A percentile compares a stretch with the other conserved stretches of the same genome.
phyloP scores from a whole-genome alignment of 352 stramenopile genomes.

The Globisporangium perplexum region DNA sequence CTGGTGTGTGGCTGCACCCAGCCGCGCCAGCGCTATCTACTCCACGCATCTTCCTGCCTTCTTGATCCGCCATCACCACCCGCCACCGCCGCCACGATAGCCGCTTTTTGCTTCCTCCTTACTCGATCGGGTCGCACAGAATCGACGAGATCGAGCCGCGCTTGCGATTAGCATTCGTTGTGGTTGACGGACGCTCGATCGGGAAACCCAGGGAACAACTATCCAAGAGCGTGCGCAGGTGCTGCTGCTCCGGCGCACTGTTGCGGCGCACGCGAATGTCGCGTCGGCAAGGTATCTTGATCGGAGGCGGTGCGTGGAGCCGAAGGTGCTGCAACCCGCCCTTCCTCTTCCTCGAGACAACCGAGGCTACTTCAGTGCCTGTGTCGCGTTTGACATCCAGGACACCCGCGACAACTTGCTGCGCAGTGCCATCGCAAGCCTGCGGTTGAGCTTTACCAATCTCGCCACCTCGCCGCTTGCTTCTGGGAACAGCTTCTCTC shows the following conservation, averaged over 20 bases:
- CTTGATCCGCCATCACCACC: not conserved
- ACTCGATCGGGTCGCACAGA: conserved; percentile 46
- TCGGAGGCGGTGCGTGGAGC: conserved; percentile 29
- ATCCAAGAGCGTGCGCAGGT: conserved; percentile 9
- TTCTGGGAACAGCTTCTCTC: not conserved
- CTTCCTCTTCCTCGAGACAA: not conserved
- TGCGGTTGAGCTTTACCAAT: not conserved
- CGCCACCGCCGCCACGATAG: not conserved
- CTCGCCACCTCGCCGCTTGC: not conserved
- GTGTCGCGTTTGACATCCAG: not conserved
- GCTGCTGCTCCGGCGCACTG: conserved; percentile 30
- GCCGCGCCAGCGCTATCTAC: not conserved
- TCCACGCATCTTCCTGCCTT: not conserved
- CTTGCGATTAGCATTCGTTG: conserved; percentile 46
- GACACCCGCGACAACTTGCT: not conserved
- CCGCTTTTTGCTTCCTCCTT: conserved; percentile 12
- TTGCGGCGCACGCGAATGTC: conserved; percentile 28
- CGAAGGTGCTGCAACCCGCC: not conserved
- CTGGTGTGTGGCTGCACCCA: not conserved
- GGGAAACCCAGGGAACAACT: conserved; percentile 8
- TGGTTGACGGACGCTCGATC: conserved; percentile 37
- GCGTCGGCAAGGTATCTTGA: conserved; percentile 56
- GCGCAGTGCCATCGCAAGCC: not conserved
- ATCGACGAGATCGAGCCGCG: conserved; percentile 72
- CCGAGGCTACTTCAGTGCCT: not conserved